Conservation (phyloP, 805 yeast genomes). For the Wickerhamiella parazyma region DNA sequence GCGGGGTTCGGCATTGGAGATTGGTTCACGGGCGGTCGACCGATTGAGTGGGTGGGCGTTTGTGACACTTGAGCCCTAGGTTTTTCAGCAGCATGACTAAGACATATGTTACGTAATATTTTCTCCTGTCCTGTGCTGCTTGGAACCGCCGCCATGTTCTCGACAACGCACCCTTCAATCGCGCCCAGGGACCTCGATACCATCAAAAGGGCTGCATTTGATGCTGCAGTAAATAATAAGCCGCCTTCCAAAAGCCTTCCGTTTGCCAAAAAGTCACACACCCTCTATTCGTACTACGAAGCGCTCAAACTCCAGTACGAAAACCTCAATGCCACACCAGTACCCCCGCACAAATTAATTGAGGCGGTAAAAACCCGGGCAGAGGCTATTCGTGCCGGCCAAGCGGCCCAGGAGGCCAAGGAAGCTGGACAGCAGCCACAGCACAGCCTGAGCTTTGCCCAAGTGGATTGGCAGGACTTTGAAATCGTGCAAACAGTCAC, state of each 20-base stretch:
- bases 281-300: conserved; percentile 40
- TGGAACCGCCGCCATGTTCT: conserved; percentile 8
- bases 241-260: conserved; percentile 33
- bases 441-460: conserved; percentile 42
- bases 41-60: conserved; percentile 6
- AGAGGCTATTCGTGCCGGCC: conserved; percentile 1
- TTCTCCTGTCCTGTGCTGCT: too few species aligned
- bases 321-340: neutral
- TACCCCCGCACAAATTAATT: conserved; percentile 6
- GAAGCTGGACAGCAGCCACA: conserved; percentile 24
- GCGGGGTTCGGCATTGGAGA: conserved; percentile 20
- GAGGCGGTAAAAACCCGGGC: conserved; percentile 12
- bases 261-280: conserved; percentile 48
- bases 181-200: conserved; percentile 53
- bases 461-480: conserved; percentile 83
- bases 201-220: conserved; percentile 59
- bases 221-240: conserved; percentile 39
- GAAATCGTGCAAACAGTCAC: conserved; percentile 53
- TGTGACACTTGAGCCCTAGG: neutral
- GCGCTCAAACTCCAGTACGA: conserved; percentile 45
- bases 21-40: neutral
- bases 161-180: conserved; percentile 26
- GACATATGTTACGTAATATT: neutral
- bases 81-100: neutral
- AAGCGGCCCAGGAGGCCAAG: conserved; percentile 24